Percentiles rank a stretch among this genome's conserved stretches.
Conservation (phyloP, 768 basidiomycete genomes). For the Cystoderma amianthinum region DNA sequence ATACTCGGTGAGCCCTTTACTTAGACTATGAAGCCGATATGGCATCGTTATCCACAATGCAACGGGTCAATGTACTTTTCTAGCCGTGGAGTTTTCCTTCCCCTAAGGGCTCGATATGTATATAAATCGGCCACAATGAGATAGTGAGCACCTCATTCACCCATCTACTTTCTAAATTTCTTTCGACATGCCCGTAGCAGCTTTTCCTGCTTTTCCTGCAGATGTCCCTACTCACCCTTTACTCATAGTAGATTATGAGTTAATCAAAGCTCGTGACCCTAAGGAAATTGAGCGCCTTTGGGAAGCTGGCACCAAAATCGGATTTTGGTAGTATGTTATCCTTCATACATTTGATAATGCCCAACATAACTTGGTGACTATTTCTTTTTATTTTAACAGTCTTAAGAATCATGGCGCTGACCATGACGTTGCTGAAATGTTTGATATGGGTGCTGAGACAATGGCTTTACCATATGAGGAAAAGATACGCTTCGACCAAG, state of each 20-base stretch:
- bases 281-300: constrained; percentile 44
- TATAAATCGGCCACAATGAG: no score
- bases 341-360: background rate
- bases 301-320: constrained; percentile 48
- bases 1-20: no score
- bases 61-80: no score
- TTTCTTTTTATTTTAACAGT: constrained; percentile 21
- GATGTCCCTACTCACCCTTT: constrained; percentile 47
- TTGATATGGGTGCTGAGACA: constrained; percentile 45
- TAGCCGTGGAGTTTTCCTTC: no score
- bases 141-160: no score
- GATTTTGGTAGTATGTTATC: constrained; percentile 59
- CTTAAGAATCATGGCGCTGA: constrained; percentile 51
- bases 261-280: constrained; percentile 31
- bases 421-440: constrained; percentile 41
- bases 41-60: no score
- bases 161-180: no score
- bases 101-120: no score
- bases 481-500: constrained; percentile 52
- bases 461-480: constrained; percentile 48
- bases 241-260: constrained; percentile 45
- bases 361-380: background rate
- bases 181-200: constrained; percentile 10
- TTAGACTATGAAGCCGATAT: no score
- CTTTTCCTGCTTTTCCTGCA: constrained; percentile 37